These are phyloP conservation scores for Rhizopus stolonifer DNA, from an alignment of 371 early-diverging fungal species.

Conservation along the genomic window DNA sequence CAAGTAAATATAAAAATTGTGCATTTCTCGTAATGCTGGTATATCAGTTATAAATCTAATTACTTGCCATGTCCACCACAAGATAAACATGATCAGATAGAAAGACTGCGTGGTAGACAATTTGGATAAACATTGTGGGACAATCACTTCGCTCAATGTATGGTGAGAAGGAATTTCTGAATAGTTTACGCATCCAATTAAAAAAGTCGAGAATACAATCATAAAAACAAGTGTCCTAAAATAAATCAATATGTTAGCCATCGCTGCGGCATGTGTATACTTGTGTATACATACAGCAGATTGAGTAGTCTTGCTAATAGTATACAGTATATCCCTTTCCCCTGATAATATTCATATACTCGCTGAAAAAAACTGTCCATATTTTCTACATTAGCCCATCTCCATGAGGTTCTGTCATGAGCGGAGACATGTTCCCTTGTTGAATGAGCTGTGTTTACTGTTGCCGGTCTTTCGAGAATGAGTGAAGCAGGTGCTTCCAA, in stretches of 20 bases:
- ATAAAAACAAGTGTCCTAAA: conserved; percentile 82
- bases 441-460: conserved; percentile 20
- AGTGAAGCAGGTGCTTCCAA: conserved; percentile 66
- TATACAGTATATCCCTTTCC: conserved; percentile 81
- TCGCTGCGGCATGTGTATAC: not conserved
- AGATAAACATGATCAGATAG: conserved; percentile 60
- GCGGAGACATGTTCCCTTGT: conserved; percentile 44
- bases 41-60: conserved; percentile 68
- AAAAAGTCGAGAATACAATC: conserved; percentile 82
- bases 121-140: conserved; percentile 69
- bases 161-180: conserved; percentile 67
- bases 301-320: conserved; percentile 70
- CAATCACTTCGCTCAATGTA: conserved; percentile 70
- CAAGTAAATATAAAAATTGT: conserved; percentile 79
- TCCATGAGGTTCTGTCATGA: conserved; percentile 72
- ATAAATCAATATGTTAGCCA: not conserved
- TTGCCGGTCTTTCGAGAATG: conserved; percentile 49
- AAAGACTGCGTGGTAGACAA: conserved; percentile 24
- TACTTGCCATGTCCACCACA: conserved; percentile 78
- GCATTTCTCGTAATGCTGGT: conserved; percentile 76
- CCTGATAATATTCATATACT: conserved; percentile 81
- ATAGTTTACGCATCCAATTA: conserved; percentile 88
- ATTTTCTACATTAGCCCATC: conserved; percentile 82
- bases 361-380: conserved; percentile 79
- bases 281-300: conserved; percentile 50